Evolutionary conservation across 306 rosid genomes (phyloP).

Genomic region (Vigna hirtella): DNA sequence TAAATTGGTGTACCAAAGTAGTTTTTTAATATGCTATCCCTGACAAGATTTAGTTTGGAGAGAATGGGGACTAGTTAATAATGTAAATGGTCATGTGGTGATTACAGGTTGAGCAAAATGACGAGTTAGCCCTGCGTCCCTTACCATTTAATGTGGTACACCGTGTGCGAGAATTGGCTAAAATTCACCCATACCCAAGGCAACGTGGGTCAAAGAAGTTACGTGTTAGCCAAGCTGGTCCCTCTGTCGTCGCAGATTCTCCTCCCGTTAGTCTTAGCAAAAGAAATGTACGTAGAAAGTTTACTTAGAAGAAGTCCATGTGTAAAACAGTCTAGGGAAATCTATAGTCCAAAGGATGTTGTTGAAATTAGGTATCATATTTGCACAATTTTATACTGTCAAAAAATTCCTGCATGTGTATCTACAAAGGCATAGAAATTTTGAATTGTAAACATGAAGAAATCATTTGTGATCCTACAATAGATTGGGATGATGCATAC

Average conservation of each 20-base stretch:
- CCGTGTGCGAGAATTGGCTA: conserved; percentile 85
- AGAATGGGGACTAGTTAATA: conserved; percentile 1
- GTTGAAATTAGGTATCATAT: conserved; percentile 59
- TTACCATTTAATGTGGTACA: conserved; percentile 67
- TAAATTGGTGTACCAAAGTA: neutral
- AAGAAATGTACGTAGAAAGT: conserved; percentile 59
- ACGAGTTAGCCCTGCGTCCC: conserved; percentile 58
- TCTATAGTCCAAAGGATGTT: conserved; percentile 50
- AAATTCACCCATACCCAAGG: conserved; percentile 88
- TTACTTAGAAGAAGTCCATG: conserved; percentile 48
- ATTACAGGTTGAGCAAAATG: conserved; percentile 69
- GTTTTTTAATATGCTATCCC: conserved; percentile 15
- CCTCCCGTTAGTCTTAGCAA: conserved; percentile 51
- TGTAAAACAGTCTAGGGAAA: conserved; percentile 42
- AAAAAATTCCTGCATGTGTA: conserved; percentile 43
- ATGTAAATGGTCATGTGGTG: conserved; percentile 37
- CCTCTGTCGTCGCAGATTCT: conserved; percentile 47
- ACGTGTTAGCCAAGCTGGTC: conserved; percentile 41
- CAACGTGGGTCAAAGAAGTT: conserved; percentile 63
- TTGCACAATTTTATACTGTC: conserved; percentile 38
- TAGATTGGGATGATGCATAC: conserved; percentile 20
- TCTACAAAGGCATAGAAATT: conserved; percentile 49
- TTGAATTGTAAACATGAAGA: conserved; percentile 43
- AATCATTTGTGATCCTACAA: conserved; percentile 26
- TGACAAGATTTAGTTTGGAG: conserved; percentile 3